Evolutionary conservation across 1,284 basidiomycete genomes (phyloP).

Genomic region (Porphyrellus sp.): DNA sequence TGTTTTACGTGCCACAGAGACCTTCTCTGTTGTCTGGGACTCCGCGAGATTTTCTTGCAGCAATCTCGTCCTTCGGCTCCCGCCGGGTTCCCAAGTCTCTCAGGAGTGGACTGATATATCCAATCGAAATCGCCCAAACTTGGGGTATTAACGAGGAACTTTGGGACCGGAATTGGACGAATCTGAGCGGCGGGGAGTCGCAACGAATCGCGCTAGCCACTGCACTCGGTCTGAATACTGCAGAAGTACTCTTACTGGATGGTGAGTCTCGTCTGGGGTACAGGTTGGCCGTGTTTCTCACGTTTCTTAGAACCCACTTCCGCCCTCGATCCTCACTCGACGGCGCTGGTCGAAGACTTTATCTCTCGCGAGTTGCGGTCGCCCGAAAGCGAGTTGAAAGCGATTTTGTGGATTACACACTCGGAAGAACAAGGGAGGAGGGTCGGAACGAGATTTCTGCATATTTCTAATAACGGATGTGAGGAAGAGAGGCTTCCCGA

Average conservation of each 20-base stretch:
- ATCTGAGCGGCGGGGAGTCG: constrained; percentile 78
- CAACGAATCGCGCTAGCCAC: constrained; percentile 78
- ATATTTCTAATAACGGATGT: constrained; percentile 46
- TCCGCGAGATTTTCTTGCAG: constrained; percentile 66
- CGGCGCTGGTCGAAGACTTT: constrained; percentile 60
- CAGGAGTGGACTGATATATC: constrained; percentile 36
- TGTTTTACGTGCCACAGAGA: constrained; percentile 83
- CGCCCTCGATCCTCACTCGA: constrained; percentile 73
- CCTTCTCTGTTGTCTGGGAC: constrained; percentile 80
- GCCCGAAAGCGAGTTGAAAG: constrained; percentile 54
- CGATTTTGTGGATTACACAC: constrained; percentile 85
- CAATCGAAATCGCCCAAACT: constrained; percentile 53
- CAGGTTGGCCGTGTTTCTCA: background rate
- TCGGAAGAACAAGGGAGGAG: constrained; percentile 74
- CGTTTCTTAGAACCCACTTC: constrained; percentile 73
- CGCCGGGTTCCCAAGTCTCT: constrained; percentile 37
- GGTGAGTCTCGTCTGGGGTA: constrained; percentile 48
- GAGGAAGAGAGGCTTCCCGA: constrained; percentile 42
- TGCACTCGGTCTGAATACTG: constrained; percentile 67
- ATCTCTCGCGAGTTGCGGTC: constrained; percentile 53
- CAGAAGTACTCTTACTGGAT: constrained; percentile 80
- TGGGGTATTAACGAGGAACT: constrained; percentile 70
- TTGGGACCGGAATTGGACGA: constrained; percentile 77
- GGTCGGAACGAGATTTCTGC: constrained; percentile 68
- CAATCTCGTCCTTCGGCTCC: constrained; percentile 55